Percentiles rank a stretch among this genome's conserved stretches.
Evolutionary conservation across 768 basidiomycete genomes (phyloP).

Genomic region (Xanthoconium purpureum): DNA sequence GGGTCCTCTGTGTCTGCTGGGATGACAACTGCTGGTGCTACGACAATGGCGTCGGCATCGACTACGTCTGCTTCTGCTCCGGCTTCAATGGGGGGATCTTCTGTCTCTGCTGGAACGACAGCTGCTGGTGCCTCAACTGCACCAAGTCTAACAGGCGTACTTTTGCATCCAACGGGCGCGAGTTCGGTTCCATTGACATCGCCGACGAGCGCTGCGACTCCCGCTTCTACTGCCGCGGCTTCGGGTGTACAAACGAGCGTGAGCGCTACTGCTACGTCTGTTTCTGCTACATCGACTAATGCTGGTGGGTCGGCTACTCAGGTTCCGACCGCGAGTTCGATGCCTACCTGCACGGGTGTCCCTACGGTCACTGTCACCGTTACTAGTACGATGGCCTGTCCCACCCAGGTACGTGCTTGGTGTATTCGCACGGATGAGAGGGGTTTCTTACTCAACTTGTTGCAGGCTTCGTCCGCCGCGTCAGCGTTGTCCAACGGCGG

Average conservation of each 20-base stretch:
- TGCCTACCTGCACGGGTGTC: neutral
- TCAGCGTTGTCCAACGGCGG: neutral
- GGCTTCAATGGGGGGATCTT: neutral
- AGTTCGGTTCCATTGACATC: neutral
- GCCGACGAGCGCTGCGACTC: neutral
- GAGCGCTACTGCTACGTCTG: neutral
- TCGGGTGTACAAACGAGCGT: neutral
- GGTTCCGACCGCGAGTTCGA: neutral
- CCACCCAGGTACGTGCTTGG: conserved; percentile 12
- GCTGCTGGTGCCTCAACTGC: neutral
- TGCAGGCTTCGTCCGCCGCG: neutral
- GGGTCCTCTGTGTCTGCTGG: too few species aligned
- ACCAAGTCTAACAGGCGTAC: neutral
- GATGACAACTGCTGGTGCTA: neutral
- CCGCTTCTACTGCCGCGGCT: neutral
- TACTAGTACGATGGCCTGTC: conserved; percentile 12
- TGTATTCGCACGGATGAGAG: neutral
- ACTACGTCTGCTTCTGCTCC: neutral
- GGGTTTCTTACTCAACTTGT: neutral
- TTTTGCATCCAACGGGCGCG: neutral
- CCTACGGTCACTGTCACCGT: conserved; percentile 15
- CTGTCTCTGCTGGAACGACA: neutral
- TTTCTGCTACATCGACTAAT: neutral
- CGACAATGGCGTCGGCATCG: neutral
- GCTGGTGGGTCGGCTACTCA: neutral